Conservation (phyloP, 495 filamentous ascomycete species). For the Xylaria flabelliformis region DNA sequence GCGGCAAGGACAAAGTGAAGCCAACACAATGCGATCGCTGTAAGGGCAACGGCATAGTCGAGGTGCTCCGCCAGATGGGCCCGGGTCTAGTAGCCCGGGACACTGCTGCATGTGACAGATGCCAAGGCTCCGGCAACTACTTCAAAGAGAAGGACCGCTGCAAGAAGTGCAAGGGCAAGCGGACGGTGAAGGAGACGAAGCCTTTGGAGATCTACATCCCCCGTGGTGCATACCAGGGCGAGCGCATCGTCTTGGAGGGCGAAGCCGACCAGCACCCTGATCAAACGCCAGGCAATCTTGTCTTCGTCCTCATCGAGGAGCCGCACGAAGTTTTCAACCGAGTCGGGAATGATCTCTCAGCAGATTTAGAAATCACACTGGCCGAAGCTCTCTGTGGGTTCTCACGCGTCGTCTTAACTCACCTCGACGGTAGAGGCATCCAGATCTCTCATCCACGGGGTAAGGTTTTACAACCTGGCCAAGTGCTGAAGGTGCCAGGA, state of each 20-base stretch:
- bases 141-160: slow-evolving; percentile 95
- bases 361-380: slow-evolving; percentile 78
- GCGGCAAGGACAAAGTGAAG: slow-evolving; percentile 91
- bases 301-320: slow-evolving; percentile 84
- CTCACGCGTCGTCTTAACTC: slow-evolving; percentile 86
- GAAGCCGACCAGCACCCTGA: slow-evolving; percentile 95
- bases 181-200: slow-evolving; percentile 83
- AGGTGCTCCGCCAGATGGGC: slow-evolving; percentile 76
- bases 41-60: slow-evolving; percentile 73
- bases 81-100: slow-evolving; percentile 81
- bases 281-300: slow-evolving; percentile 88
- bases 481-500: slow-evolving; percentile 81
- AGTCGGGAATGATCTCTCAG: slow-evolving; percentile 81
- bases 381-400: slow-evolving; percentile 88
- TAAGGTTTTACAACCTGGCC: slow-evolving; percentile 76
- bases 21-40: slow-evolving; percentile 84
- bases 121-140: slow-evolving; percentile 79
- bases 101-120: slow-evolving; percentile 74
- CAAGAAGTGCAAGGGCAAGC: slow-evolving; percentile 96
- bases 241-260: slow-evolving; percentile 86
- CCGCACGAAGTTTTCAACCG: slow-evolving; percentile 81
- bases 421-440: slow-evolving; percentile 93
- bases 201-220: slow-evolving; percentile 96
- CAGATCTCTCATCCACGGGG: slow-evolving; percentile 76
- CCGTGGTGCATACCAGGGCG: slow-evolving; percentile 84